phyloP scores from a whole-genome alignment of 768 basidiomycete genomes.

The Auricularia cornea region DNA sequence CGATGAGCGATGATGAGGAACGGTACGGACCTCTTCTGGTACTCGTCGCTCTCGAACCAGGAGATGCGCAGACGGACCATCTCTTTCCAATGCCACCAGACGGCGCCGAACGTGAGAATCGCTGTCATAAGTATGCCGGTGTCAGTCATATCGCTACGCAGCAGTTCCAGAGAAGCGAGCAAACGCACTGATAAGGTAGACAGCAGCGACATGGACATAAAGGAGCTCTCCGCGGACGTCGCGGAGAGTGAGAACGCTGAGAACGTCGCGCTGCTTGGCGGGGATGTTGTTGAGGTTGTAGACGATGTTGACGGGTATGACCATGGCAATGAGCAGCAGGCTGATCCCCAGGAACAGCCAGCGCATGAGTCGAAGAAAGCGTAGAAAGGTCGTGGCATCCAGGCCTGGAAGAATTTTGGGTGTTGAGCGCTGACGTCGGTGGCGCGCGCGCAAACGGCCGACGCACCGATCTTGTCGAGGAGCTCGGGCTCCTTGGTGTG shows the following conservation, averaged over 20 bases:
- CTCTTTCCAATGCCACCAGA: constrained; percentile 65
- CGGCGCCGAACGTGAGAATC: constrained; percentile 54
- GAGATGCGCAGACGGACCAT: constrained; percentile 72
- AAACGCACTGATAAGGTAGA: constrained; percentile 63
- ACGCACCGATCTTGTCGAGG: constrained; percentile 58
- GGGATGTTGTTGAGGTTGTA: constrained; percentile 71
- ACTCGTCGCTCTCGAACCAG: constrained; percentile 58
- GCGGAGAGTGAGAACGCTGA: constrained; percentile 80
- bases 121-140: too few species aligned
- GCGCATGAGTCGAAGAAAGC: constrained; percentile 82
- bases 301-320: constrained; percentile 79
- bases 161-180: constrained; percentile 6
- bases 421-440: not conserved
- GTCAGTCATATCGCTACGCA: too few species aligned
- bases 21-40: not conserved
- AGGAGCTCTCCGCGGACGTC: constrained; percentile 64
- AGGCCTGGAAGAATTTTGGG: constrained; percentile 33
- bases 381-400: constrained; percentile 87
- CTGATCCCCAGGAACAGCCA: constrained; percentile 60
- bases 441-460: not conserved
- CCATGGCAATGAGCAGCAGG: constrained; percentile 54
- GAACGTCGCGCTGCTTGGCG: constrained; percentile 42
- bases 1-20: not conserved
- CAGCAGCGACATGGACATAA: constrained; percentile 76
- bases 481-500: constrained; percentile 84